Evolutionary conservation across 805 yeast genomes (phyloP).

Genomic region (Metschnikowia shivogae): DNA sequence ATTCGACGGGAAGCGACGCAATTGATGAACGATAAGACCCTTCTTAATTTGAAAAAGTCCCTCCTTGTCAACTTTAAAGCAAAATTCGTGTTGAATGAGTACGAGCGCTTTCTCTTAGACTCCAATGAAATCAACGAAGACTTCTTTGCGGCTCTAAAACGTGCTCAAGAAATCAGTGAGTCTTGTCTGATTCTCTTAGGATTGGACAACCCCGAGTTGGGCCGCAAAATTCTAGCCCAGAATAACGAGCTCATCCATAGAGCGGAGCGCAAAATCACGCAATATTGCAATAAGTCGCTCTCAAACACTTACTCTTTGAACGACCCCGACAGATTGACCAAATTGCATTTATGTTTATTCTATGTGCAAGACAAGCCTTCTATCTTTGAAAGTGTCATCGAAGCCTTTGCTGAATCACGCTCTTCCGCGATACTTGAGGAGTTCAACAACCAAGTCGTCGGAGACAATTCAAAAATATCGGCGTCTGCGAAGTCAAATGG

Average conservation of each 20-base stretch:
- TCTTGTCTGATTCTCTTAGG: constrained; percentile 70
- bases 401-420: constrained; percentile 64
- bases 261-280: constrained; percentile 27
- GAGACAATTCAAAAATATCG: constrained; percentile 17
- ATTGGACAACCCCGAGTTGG: constrained; percentile 62
- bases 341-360: constrained; percentile 30
- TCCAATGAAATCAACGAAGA: constrained; percentile 45
- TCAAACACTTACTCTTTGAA: constrained; percentile 28
- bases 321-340: constrained; percentile 21
- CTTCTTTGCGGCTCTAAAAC: constrained; percentile 57
- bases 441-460: constrained; percentile 54
- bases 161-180: constrained; percentile 60
- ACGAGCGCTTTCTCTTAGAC: constrained; percentile 60
- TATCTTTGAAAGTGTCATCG: constrained; percentile 55
- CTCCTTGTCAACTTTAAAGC: constrained; percentile 51
- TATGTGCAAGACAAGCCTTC: constrained; percentile 38
- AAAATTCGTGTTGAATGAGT: constrained; percentile 63
- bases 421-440: constrained; percentile 62
- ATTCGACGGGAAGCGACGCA: constrained; percentile 24
- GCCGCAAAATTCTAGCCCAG: constrained; percentile 59
- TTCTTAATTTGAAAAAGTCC: constrained; percentile 46
- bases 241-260: constrained; percentile 48
- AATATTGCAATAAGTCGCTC: constrained; percentile 32
- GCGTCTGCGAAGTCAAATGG: constrained; percentile 9
- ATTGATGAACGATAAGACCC: constrained; percentile 28